Conservation (phyloP, 768 basidiomycete species). For the Pleurotus sapidus region DNA sequence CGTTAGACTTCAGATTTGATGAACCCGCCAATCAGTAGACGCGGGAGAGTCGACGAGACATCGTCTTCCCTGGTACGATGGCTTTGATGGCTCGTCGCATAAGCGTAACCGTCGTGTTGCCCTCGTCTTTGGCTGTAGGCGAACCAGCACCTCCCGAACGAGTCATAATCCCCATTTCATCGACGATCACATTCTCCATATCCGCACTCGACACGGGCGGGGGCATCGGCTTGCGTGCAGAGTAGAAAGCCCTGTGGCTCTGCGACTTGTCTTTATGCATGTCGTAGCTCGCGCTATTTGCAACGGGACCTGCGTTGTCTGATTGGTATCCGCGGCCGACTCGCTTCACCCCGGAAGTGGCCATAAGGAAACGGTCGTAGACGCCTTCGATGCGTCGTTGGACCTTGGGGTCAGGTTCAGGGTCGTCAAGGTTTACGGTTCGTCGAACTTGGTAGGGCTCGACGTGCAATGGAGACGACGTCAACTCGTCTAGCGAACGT, state of each 20-base stretch:
- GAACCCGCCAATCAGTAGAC: conserved; percentile 18
- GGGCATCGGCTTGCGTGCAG: conserved; percentile 56
- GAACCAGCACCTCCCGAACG: conserved; percentile 22
- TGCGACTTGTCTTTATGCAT: conserved; percentile 26
- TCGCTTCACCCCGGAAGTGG: conserved; percentile 76
- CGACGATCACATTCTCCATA: conserved; percentile 44
- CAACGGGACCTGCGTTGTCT: conserved; percentile 46
- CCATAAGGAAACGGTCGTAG: conserved; percentile 83
- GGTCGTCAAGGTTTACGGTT: conserved; percentile 28
- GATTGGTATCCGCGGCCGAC: conserved; percentile 82
- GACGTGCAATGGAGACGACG: conserved; percentile 59
- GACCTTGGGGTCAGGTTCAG: conserved; percentile 51
- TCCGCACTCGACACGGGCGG: conserved; percentile 74
- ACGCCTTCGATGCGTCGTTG: conserved; percentile 66
- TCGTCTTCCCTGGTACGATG: conserved; percentile 60
- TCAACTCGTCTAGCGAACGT: conserved; percentile 50
- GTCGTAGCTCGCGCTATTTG: conserved; percentile 25
- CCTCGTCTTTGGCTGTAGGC: conserved; percentile 40
- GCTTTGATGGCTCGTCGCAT: conserved; percentile 76
- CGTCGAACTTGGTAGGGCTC: conserved; percentile 60
- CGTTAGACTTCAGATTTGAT: neutral
- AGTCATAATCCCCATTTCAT: conserved; percentile 62
- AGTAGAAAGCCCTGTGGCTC: conserved; percentile 42
- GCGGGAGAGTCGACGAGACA: conserved; percentile 49
- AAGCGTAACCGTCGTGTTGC: conserved; percentile 47